phyloP scores from a whole-genome alignment of 208 protist genomes.

The Eutreptiella sp. region DNA sequence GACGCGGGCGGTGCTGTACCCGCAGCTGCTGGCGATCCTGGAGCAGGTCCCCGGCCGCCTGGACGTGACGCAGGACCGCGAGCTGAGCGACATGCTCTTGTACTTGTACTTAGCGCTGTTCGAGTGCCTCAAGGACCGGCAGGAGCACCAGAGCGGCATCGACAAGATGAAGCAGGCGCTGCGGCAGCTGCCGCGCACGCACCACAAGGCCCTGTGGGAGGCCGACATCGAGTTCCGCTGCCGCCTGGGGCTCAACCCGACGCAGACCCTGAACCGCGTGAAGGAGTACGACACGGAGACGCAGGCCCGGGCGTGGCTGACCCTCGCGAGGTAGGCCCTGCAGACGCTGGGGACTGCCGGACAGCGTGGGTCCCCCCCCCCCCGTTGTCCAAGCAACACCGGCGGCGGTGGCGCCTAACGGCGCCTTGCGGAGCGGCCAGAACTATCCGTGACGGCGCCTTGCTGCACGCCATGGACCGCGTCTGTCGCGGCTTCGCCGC shows the following conservation, averaged over 20 bases:
- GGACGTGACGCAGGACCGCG: background rate
- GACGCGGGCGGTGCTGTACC: background rate
- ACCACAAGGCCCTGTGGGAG: constrained; percentile 13
- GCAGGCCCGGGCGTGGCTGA: constrained; percentile 12
- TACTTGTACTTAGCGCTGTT: constrained; percentile 11
- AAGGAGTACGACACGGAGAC: constrained; percentile 10
- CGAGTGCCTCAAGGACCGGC: background rate
- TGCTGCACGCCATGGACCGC: no score
- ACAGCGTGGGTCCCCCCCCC: no score
- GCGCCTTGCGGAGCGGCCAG: no score
- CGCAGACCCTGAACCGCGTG: background rate
- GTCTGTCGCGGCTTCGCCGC: no score
- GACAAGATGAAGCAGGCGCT: constrained; percentile 1
- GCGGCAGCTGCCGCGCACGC: background rate
- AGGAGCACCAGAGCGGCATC: constrained; percentile 9
- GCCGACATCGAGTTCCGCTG: constrained; percentile 20
- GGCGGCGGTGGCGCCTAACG: no score
- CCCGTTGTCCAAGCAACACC: no score
- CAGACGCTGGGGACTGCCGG: no score
- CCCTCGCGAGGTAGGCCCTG: constrained; percentile 8
- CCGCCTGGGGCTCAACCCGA: background rate
- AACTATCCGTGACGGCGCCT: no score
- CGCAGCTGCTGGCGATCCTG: background rate
- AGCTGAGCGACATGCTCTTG: background rate
- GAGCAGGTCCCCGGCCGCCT: background rate